phyloP scores from a whole-genome alignment of 2,329 filamentous ascomycete species.

The Pseudocercospora macadamiae region DNA sequence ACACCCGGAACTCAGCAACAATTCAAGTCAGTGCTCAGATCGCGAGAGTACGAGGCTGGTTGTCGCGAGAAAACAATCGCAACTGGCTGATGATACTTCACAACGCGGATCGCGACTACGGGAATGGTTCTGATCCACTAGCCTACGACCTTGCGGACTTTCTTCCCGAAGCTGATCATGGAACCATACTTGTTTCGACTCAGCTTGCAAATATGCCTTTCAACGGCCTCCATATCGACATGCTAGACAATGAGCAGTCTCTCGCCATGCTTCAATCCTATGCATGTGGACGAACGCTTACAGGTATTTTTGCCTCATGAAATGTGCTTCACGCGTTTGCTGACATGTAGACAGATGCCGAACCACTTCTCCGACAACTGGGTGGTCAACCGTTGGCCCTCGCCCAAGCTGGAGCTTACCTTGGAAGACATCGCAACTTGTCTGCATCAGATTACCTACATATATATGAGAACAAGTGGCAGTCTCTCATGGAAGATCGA shows the following conservation, averaged over 20 bases:
- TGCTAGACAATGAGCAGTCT: conserved; percentile 29
- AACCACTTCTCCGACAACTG: conserved; percentile 2
- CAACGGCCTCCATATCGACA: conserved; percentile 1
- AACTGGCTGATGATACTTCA: conserved; percentile 43
- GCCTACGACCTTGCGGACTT: conserved; percentile 27
- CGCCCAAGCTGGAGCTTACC: conserved; percentile 15
- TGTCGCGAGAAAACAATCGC: neutral
- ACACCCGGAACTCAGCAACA: no score
- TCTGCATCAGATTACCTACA: conserved; percentile 1
- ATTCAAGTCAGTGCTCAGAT: neutral
- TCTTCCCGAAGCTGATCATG: conserved; percentile 30
- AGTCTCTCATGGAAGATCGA: neutral
- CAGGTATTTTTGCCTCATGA: no score
- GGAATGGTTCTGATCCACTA: conserved; percentile 17
- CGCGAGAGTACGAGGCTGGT: conserved; percentile 5
- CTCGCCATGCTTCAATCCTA: conserved; percentile 35
- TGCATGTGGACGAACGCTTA: no score
- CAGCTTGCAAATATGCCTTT: conserved; percentile 21
- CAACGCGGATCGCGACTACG: conserved; percentile 36
- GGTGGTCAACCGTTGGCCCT: conserved; percentile 15
- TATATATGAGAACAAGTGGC: conserved; percentile 6
- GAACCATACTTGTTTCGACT: conserved; percentile 37
- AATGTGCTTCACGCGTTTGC: no score
- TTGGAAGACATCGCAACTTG: neutral
- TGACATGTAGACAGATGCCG: neutral